These are phyloP conservation scores for Mycotypha africana DNA, from an alignment of 371 early-diverging fungal genomes.

Conservation along the genomic window DNA sequence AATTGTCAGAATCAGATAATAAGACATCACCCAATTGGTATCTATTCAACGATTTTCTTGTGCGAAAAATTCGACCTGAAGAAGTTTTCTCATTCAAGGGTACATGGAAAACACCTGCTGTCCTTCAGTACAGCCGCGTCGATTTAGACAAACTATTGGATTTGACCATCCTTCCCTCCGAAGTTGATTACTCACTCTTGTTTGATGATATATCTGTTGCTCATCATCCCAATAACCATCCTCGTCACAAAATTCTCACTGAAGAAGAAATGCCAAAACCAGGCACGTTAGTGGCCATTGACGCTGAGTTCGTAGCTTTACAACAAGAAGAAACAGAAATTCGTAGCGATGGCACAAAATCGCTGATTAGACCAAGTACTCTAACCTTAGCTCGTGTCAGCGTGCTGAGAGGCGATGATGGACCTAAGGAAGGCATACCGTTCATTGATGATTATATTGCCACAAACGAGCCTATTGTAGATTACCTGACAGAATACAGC, in stretches of 20 bases:
- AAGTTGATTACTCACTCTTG: constrained; percentile 41
- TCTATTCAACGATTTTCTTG: constrained; percentile 92
- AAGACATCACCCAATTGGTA: constrained; percentile 67
- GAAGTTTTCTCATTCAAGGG: constrained; percentile 67
- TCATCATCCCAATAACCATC: constrained; percentile 44
- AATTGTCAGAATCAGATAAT: constrained; percentile 24
- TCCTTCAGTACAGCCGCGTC: constrained; percentile 65
- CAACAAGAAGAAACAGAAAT: constrained; percentile 87
- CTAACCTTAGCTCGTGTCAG: constrained; percentile 86
- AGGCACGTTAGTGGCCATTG: constrained; percentile 78
- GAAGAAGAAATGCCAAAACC: constrained; percentile 61
- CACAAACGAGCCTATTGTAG: constrained; percentile 76
- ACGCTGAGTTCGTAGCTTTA: constrained; percentile 92
- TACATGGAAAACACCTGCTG: constrained; percentile 76
- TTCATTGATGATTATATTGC: constrained; percentile 96
- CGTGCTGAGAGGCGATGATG: constrained; percentile 77
- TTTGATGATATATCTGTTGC: constrained; percentile 45
- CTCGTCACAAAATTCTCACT: constrained; percentile 44
- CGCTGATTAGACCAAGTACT: constrained; percentile 74
- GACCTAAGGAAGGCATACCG: constrained; percentile 64
- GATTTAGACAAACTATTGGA: constrained; percentile 42
- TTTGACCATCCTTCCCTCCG: constrained; percentile 22
- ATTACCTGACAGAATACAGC: constrained; percentile 88
- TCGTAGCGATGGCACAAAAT: constrained; percentile 85
- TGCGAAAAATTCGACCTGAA: constrained; percentile 62